Evolutionary conservation across 257 asterid genomes (phyloP).

Genomic region (Petunia axillaris): DNA sequence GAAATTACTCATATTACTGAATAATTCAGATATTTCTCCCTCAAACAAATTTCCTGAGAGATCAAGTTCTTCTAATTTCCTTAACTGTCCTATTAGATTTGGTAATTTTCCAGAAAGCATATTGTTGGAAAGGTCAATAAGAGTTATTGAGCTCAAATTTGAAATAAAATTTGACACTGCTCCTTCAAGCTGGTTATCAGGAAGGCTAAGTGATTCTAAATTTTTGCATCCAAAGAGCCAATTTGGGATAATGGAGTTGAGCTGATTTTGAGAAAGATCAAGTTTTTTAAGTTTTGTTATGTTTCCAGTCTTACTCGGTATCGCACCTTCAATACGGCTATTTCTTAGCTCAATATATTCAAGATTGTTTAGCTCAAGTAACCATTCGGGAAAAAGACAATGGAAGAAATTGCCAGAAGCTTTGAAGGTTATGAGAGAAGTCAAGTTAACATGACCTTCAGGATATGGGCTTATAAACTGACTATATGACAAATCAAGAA

Average conservation of each 20-base stretch:
- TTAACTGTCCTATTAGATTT: conserved; percentile 24
- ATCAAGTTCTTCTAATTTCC: not conserved
- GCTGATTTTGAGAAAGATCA: not conserved
- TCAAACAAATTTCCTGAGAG: conserved; percentile 16
- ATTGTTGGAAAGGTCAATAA: conserved; percentile 10
- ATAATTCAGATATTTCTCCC: conserved; percentile 31
- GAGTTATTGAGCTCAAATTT: conserved; percentile 34
- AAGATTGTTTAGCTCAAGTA: not conserved
- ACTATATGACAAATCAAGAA: not conserved
- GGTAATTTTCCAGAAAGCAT: conserved; percentile 36
- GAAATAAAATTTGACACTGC: conserved; percentile 30
- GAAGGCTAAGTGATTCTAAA: conserved; percentile 8
- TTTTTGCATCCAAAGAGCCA: conserved; percentile 37
- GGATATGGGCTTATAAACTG: not conserved
- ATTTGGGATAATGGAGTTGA: conserved; percentile 38
- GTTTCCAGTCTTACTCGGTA: conserved; percentile 30
- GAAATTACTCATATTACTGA: conserved; percentile 34
- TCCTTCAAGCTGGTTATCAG: not conserved
- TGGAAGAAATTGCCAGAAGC: not conserved
- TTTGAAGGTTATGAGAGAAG: not conserved
- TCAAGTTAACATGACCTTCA: not conserved
- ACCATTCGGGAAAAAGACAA: not conserved
- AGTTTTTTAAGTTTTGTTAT: conserved; percentile 34
- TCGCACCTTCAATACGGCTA: conserved; percentile 15
- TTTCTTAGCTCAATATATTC: not conserved